Evolutionary conservation across 2,329 filamentous ascomycete genomes (phyloP).

Genomic region (Pseudocercospora eumusae): DNA sequence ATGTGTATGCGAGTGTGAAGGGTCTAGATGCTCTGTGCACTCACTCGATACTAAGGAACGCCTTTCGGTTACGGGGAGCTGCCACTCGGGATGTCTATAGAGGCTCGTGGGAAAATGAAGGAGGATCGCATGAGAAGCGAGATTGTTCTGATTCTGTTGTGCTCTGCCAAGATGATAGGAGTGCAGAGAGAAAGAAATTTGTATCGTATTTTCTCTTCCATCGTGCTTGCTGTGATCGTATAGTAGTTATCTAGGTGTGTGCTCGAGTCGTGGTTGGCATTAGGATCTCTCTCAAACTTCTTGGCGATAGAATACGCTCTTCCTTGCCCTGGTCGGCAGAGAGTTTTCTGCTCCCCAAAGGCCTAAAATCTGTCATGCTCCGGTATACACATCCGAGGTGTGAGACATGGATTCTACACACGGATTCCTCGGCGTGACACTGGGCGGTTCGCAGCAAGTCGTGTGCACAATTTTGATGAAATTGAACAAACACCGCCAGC

Average conservation of each 20-base stretch:
- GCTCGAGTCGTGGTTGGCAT: no score
- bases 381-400: background rate
- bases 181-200: background rate
- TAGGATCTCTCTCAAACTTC: background rate
- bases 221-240: background rate
- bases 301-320: background rate
- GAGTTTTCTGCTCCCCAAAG: background rate
- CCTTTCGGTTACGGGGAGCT: background rate
- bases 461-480: background rate
- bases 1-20: background rate
- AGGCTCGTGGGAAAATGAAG: background rate
- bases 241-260: no score
- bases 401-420: background rate
- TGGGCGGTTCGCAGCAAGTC: conserved; percentile 11
- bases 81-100: background rate
- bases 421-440: conserved; percentile 15
- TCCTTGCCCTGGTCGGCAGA: background rate
- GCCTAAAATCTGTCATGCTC: background rate
- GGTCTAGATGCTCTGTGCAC: background rate
- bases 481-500: background rate
- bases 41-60: background rate
- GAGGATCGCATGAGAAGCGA: conserved; percentile 3
- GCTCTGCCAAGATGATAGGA: background rate
- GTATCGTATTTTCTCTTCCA: background rate
- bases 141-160: conserved; percentile 1